phyloP scores from a whole-genome alignment of 345 rosid species.

The Isatis tinctoria region DNA sequence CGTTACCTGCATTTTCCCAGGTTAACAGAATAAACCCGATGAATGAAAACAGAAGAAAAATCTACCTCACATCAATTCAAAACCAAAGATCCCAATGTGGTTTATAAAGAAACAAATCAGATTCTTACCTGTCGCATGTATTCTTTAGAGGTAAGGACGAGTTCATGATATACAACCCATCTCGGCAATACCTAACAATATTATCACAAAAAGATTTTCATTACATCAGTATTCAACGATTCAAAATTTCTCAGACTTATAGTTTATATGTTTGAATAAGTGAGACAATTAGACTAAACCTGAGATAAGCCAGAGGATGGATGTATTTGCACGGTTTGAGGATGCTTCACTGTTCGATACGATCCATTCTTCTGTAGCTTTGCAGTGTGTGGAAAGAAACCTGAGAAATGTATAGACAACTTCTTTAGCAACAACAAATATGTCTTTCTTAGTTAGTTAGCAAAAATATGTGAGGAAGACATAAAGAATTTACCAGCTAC shows the following conservation, averaged over 20 bases:
- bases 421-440: not conserved
- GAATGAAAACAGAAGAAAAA: no score
- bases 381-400: constrained; percentile 73
- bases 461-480: not conserved
- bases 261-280: not conserved
- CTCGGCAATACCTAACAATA: constrained; percentile 61
- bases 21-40: no score
- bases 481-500: constrained; percentile 80
- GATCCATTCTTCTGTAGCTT: constrained; percentile 47
- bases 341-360: constrained; percentile 47
- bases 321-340: constrained; percentile 76
- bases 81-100: not conserved
- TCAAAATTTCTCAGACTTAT: not conserved
- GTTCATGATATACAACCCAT: constrained; percentile 77
- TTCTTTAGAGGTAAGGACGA: constrained; percentile 83
- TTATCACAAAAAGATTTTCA: not conserved
- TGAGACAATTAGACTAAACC: constrained; percentile 33
- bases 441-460: not conserved
- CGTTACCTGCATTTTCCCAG: constrained; percentile 45
- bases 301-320: constrained; percentile 85
- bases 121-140: constrained; percentile 69
- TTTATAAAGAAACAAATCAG: not conserved
- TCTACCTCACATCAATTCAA: no score
- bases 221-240: not conserved
- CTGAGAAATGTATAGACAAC: constrained; percentile 30